Evolutionary conservation across 495 filamentous ascomycete genomes (phyloP).

Genomic region (Trichoderma gamsii): DNA sequence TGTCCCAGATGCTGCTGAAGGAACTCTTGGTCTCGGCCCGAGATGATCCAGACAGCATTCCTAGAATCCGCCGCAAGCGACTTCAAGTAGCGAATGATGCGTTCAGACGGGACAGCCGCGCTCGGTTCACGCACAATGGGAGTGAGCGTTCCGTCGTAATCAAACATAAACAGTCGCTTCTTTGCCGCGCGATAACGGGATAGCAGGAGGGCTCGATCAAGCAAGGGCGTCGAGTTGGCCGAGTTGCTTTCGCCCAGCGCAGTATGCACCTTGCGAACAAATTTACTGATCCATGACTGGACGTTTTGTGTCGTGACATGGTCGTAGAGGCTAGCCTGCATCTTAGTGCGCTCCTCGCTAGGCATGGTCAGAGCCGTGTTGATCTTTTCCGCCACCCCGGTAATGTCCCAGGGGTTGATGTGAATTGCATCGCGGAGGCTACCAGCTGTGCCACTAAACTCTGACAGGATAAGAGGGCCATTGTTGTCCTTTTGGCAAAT

Average conservation of each 20-base stretch:
- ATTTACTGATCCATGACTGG: conserved; percentile 72
- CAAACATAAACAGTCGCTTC: conserved; percentile 89
- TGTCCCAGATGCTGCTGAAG: conserved; percentile 80
- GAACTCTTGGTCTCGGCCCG: conserved; percentile 85
- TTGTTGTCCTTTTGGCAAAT: conserved; percentile 80
- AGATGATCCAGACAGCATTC: conserved; percentile 97
- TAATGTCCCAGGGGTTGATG: conserved; percentile 90
- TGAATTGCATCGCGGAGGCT: conserved; percentile 79
- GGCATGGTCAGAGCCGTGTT: conserved; percentile 71
- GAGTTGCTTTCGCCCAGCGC: conserved; percentile 72
- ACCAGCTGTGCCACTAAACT: conserved; percentile 90
- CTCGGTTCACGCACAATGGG: conserved; percentile 87
- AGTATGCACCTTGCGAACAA: conserved; percentile 65
- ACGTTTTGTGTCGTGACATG: conserved; percentile 81
- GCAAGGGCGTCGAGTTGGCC: conserved; percentile 67
- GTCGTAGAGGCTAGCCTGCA: conserved; percentile 61
- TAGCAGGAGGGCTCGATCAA: conserved; percentile 66
- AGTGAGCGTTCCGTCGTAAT: conserved; percentile 97
- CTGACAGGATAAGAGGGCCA: conserved; percentile 84
- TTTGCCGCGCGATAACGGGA: conserved; percentile 62
- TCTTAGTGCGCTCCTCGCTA: conserved; percentile 49
- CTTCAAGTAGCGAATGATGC: conserved; percentile 70
- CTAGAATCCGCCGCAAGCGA: conserved; percentile 67
- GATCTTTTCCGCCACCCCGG: conserved; percentile 73
- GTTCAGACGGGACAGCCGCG: conserved; percentile 78